Evolutionary conservation across 768 basidiomycete species (phyloP).

Genomic region (Leccinum sublutescens): DNA sequence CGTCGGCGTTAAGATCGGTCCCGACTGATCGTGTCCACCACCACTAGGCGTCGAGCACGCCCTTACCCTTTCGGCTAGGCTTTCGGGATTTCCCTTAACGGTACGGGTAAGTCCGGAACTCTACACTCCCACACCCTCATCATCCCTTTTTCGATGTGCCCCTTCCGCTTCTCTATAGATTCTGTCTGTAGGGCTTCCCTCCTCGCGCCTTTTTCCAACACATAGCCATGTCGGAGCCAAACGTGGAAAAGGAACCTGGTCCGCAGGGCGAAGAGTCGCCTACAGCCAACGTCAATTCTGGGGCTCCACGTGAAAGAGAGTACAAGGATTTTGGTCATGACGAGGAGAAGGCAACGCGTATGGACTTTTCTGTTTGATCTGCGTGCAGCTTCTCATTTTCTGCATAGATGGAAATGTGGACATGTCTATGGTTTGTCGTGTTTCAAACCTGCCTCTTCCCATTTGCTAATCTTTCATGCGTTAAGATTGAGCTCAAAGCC

Average conservation of each 20-base stretch:
- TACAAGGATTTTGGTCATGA: slow-evolving; percentile 87
- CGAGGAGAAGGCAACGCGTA: slow-evolving; percentile 64
- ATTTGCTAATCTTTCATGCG: neutral
- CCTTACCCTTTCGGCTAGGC: no score
- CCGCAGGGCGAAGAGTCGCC: slow-evolving; percentile 50
- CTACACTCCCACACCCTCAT: slow-evolving; percentile 33
- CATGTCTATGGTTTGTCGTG: slow-evolving; percentile 65
- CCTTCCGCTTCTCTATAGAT: slow-evolving; percentile 22
- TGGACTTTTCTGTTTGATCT: slow-evolving; percentile 26
- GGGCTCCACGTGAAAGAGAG: slow-evolving; percentile 66
- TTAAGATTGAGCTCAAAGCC: slow-evolving; percentile 80
- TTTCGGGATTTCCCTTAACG: no score
- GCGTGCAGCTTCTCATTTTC: slow-evolving; percentile 3
- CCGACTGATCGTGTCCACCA: no score
- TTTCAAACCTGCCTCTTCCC: slow-evolving; percentile 1
- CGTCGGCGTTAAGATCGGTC: no score
- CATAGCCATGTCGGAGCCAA: slow-evolving; percentile 35
- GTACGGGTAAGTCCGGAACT: no score
- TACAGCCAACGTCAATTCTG: slow-evolving; percentile 18
- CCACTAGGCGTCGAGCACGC: no score
- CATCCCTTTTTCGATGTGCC: slow-evolving; percentile 5
- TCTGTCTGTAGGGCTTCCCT: slow-evolving; percentile 27
- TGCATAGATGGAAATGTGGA: slow-evolving; percentile 77
- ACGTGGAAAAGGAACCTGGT: slow-evolving; percentile 66
- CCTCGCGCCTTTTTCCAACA: slow-evolving; percentile 52